Percentiles rank a stretch among this genome's conserved stretches.
These are phyloP conservation scores for Lactifluus subvellereus DNA, from an alignment of 768 basidiomycete genomes.

Conservation along the genomic window DNA sequence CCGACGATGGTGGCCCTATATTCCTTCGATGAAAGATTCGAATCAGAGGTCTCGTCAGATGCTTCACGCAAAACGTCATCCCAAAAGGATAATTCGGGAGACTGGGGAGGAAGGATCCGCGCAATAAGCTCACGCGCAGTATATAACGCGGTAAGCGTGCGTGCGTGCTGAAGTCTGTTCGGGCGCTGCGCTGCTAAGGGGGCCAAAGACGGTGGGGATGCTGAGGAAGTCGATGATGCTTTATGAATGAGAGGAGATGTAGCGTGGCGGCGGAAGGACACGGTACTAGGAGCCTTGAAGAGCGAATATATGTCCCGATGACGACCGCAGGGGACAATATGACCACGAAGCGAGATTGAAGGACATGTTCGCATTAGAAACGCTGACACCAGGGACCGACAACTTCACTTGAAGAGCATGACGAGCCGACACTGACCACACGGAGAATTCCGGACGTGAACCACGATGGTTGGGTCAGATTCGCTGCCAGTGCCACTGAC, in stretches of 20 bases:
- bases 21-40: background rate
- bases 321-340: background rate
- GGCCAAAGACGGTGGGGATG: background rate
- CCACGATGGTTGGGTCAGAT: too few relatives aligned
- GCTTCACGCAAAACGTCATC: conserved; percentile 9
- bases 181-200: background rate
- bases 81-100: conserved; percentile 18
- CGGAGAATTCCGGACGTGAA: too few relatives aligned
- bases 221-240: background rate
- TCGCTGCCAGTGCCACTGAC: too few relatives aligned
- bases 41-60: conserved; percentile 13
- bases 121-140: conserved; percentile 14
- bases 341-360: background rate
- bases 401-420: too few relatives aligned
- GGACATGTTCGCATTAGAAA: conserved; percentile 17
- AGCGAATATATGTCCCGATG: background rate
- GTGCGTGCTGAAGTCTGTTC: conserved; percentile 12
- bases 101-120: conserved; percentile 17
- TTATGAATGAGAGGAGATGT: background rate
- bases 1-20: conserved; percentile 12
- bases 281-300: background rate
- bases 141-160: conserved; percentile 17
- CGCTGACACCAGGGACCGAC: background rate
- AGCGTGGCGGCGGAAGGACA: background rate
- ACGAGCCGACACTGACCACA: too few relatives aligned